Conservation (phyloP, 352 stramenopile genomes). For the Pythium aquatile region DNA sequence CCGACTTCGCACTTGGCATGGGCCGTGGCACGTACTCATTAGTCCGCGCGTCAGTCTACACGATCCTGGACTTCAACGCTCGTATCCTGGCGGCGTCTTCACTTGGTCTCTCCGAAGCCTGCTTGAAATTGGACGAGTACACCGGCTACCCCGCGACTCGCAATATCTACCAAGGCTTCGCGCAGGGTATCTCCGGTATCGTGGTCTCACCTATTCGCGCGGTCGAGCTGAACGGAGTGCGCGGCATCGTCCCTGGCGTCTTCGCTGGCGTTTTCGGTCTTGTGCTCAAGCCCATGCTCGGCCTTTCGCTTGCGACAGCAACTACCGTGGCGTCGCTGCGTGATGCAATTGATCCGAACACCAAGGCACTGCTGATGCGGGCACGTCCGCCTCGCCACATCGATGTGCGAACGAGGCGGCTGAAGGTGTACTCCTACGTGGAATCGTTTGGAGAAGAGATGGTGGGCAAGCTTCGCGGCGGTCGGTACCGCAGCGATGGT, state of each 20-base stretch:
- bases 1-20: conserved; percentile 77
- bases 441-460: conserved; percentile 88
- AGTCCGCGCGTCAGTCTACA: conserved; percentile 82
- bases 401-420: conserved; percentile 66
- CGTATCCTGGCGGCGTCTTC: conserved; percentile 83
- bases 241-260: conserved; percentile 73
- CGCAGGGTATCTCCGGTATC: conserved; percentile 80
- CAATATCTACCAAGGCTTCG: conserved; percentile 87
- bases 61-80: conserved; percentile 84
- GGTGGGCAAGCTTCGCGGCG: conserved; percentile 73
- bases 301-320: conserved; percentile 70
- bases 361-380: conserved; percentile 74
- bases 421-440: conserved; percentile 88
- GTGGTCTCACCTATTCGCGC: conserved; percentile 84
- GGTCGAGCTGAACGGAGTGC: conserved; percentile 73
- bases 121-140: conserved; percentile 86
- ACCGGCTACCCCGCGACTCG: conserved; percentile 81
- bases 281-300: conserved; percentile 78
- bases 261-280: conserved; percentile 79
- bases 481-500: conserved; percentile 71
- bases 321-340: conserved; percentile 73
- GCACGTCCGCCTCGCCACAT: conserved; percentile 79
- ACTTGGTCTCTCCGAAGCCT: conserved; percentile 81
- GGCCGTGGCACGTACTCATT: conserved; percentile 81
- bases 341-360: conserved; percentile 79